Evolutionary conservation across 75 land plant species (phyloP).

Genomic region (Pinus tabuliformis): DNA sequence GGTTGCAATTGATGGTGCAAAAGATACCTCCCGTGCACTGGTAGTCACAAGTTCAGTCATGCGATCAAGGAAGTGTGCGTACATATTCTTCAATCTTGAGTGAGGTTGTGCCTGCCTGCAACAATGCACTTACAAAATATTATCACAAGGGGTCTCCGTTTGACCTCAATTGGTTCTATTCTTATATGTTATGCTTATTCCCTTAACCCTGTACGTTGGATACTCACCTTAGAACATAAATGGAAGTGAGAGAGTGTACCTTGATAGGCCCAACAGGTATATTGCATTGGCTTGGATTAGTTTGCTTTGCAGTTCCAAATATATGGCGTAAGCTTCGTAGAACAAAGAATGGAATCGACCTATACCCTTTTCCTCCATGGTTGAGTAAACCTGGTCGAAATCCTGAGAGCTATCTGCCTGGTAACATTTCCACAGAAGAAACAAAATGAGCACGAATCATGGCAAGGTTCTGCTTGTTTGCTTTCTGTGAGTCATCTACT

Average conservation of each 20-base stretch:
- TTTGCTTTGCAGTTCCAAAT: slow-evolving; percentile 50
- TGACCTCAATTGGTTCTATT: background rate
- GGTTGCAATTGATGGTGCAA: background rate
- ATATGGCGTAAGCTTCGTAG: slow-evolving; percentile 63
- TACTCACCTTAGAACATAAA: background rate
- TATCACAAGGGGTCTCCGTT: background rate
- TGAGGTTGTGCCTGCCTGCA: slow-evolving; percentile 77
- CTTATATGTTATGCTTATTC: background rate
- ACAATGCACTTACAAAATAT: background rate
- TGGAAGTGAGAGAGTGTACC: slow-evolving; percentile 26
- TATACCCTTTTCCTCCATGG: slow-evolving; percentile 55
- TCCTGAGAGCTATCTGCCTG: slow-evolving; percentile 66
- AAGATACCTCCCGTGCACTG: background rate
- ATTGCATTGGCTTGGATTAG: slow-evolving; percentile 53
- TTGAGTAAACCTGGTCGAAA: slow-evolving; percentile 32
- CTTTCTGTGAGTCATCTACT: background rate
- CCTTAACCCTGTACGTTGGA: background rate
- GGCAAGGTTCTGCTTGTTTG: background rate
- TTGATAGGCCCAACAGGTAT: slow-evolving; percentile 66
- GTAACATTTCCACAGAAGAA: background rate
- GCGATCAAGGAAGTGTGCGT: slow-evolving; percentile 54
- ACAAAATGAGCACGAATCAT: background rate
- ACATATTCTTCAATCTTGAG: slow-evolving; percentile 46
- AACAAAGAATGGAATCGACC: slow-evolving; percentile 51
- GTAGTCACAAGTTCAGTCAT: slow-evolving; percentile 24